Conservation (phyloP, 805 yeast species). For the Suhomyces prunicola region DNA sequence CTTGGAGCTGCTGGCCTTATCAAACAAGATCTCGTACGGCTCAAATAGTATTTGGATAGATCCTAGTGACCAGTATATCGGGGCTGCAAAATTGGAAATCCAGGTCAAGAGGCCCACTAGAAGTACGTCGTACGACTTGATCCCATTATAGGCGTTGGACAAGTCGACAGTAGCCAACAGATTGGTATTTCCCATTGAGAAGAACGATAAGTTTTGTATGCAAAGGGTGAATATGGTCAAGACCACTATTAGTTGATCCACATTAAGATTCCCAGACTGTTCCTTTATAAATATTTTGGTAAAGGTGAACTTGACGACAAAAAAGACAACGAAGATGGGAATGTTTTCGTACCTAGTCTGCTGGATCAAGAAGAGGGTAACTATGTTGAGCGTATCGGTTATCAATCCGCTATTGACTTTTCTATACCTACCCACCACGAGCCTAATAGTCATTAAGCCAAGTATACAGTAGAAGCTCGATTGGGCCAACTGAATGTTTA, state of each 20-base stretch:
- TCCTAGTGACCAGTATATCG: constrained; percentile 74
- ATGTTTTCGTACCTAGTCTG: constrained; percentile 55
- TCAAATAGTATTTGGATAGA: constrained; percentile 41
- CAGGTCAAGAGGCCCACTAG: constrained; percentile 78
- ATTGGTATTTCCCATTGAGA: constrained; percentile 87
- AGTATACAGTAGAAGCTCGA: constrained; percentile 23
- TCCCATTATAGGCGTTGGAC: constrained; percentile 89
- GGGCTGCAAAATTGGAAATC: constrained; percentile 79
- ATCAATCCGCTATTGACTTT: constrained; percentile 25
- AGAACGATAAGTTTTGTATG: constrained; percentile 75
- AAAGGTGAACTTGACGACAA: constrained; percentile 20
- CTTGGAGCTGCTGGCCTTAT: constrained; percentile 5
- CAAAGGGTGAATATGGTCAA: constrained; percentile 42
- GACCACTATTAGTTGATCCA: constrained; percentile 20
- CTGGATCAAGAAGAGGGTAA: constrained; percentile 45
- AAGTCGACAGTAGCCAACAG: constrained; percentile 88
- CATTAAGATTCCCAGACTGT: constrained; percentile 7
- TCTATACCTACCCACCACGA: constrained; percentile 21
- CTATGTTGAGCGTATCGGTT: constrained; percentile 33
- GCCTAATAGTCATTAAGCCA: constrained; percentile 29
- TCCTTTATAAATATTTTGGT: constrained; percentile 11
- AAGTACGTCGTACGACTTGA: constrained; percentile 62
- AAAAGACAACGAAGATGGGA: constrained; percentile 49
- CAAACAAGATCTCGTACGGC: constrained; percentile 15
- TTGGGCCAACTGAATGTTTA: constrained; percentile 26